Evolutionary conservation across 148 eudicot species (phyloP).

Genomic region (Rhododendron griersonianum): DNA sequence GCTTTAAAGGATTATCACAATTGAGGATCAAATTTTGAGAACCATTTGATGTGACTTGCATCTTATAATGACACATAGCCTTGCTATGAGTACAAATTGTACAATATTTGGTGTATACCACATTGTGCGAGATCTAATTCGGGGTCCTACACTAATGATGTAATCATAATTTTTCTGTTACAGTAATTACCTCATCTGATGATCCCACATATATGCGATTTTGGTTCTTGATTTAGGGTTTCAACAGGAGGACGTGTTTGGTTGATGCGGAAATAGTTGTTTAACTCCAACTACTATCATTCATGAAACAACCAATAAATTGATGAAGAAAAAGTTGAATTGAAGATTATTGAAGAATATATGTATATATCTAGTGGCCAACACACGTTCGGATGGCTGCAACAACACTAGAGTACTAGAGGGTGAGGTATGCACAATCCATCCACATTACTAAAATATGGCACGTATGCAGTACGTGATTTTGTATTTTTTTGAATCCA

Average conservation of each 20-base stretch:
- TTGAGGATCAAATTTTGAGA: too few species aligned
- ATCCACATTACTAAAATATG: background rate
- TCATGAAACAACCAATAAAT: background rate
- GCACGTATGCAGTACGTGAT: background rate
- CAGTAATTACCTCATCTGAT: background rate
- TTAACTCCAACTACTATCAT: background rate
- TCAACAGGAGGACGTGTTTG: background rate
- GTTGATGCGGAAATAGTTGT: background rate
- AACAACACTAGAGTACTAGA: background rate
- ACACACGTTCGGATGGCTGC: background rate
- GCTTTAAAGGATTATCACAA: too few species aligned
- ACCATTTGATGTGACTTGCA: background rate
- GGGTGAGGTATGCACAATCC: background rate
- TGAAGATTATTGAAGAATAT: background rate
- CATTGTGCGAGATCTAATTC: background rate
- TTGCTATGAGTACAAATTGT: background rate
- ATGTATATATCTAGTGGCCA: background rate
- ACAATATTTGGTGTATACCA: background rate
- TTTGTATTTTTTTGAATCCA: background rate
- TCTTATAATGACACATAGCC: background rate
- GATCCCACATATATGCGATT: background rate
- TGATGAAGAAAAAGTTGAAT: too few species aligned
- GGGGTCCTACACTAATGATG: too few species aligned
- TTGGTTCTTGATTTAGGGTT: background rate
- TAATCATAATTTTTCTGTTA: too few species aligned